phyloP scores from a whole-genome alignment of 2,329 filamentous ascomycete genomes.

The Chlorencoelia australis region DNA sequence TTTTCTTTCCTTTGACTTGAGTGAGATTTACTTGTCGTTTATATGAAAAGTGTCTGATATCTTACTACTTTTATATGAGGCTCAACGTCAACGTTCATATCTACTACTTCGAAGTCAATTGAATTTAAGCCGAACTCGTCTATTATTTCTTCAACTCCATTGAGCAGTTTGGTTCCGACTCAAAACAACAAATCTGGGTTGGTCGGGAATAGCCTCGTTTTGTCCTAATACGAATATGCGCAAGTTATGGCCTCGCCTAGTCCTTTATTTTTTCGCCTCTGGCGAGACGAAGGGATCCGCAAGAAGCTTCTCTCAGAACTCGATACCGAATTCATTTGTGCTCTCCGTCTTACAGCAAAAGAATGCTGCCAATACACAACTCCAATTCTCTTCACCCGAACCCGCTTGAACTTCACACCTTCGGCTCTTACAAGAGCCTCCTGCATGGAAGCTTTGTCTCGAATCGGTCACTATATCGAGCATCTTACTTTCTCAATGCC shows the following conservation, averaged over 20 bases:
- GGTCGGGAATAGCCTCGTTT: background rate
- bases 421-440: conserved; percentile 67
- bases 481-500: conserved; percentile 69
- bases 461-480: conserved; percentile 71
- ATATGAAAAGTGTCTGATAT: too few relatives aligned
- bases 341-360: conserved; percentile 56
- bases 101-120: too few relatives aligned
- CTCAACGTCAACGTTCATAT: too few relatives aligned
- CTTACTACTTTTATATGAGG: too few relatives aligned
- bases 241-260: conserved; percentile 26
- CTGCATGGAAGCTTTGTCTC: conserved; percentile 62
- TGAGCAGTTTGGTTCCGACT: too few relatives aligned
- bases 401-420: conserved; percentile 60
- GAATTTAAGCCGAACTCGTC: too few relatives aligned
- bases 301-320: conserved; percentile 21
- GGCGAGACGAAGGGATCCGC: conserved; percentile 24
- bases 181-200: too few relatives aligned
- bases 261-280: conserved; percentile 24
- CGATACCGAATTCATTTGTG: conserved; percentile 33
- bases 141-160: too few relatives aligned
- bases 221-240: conserved; percentile 21
- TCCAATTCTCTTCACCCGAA: conserved; percentile 57
- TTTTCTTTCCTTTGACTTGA: too few relatives aligned
- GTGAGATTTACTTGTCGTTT: too few relatives aligned
- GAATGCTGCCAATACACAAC: conserved; percentile 63